Evolutionary conservation across 2,329 filamentous ascomycete genomes (phyloP).

Genomic region (Huntiella omanensis): DNA sequence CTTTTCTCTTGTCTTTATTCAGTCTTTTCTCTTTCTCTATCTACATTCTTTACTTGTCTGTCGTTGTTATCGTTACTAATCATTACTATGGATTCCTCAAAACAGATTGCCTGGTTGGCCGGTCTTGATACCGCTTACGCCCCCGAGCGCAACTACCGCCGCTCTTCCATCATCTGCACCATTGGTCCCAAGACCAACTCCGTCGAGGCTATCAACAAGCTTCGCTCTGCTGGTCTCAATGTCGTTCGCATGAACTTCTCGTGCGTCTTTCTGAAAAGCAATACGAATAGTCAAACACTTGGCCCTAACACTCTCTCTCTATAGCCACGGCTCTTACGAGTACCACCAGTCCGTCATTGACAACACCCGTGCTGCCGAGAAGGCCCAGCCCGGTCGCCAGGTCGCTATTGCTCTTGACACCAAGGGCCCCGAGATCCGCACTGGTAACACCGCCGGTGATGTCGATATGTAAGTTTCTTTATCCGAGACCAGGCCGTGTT

Average conservation of each 20-base stretch:
- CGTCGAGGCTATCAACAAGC: conserved; percentile 85
- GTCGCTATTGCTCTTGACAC: conserved; percentile 83
- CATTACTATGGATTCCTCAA: neutral
- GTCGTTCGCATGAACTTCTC: conserved; percentile 98
- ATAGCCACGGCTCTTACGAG: conserved; percentile 50
- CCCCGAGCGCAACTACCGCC: conserved; percentile 77
- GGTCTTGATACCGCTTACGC: conserved; percentile 73
- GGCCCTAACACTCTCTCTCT: neutral
- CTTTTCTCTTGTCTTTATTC: too few species aligned
- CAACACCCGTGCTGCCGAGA: conserved; percentile 77
- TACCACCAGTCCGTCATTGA: conserved; percentile 98
- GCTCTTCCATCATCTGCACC: conserved; percentile 96
- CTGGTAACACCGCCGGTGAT: conserved; percentile 56
- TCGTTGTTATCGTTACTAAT: too few species aligned
- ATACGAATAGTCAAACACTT: neutral
- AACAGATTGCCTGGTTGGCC: conserved; percentile 42
- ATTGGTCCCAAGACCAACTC: conserved; percentile 99
- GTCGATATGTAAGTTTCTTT: conserved; percentile 43
- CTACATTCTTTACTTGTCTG: too few species aligned
- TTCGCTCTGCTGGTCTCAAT: conserved; percentile 80
- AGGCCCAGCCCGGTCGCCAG: conserved; percentile 58
- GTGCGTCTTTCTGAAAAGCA: neutral
- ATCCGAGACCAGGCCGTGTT: neutral
- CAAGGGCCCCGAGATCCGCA: conserved; percentile 44
- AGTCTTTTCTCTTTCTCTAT: too few species aligned